Percentiles rank a stretch among this genome's conserved stretches.
phyloP scores from a whole-genome alignment of 257 asterid species.

The Phtheirospermum japonicum region DNA sequence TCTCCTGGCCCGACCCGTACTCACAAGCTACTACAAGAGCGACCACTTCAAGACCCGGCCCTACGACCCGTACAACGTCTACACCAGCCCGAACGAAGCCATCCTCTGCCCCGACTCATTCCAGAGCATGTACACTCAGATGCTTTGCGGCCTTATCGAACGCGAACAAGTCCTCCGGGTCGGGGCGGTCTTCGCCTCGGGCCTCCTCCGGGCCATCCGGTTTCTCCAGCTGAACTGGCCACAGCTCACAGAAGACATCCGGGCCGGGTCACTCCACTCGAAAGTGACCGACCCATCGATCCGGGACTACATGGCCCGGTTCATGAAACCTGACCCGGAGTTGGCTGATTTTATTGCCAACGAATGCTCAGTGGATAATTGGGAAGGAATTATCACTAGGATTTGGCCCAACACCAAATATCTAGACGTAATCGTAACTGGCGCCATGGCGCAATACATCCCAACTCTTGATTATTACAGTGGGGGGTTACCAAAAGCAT shows the following conservation, averaged over 20 bases:
- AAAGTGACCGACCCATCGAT: slow-evolving; percentile 51
- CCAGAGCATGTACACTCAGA: slow-evolving; percentile 97
- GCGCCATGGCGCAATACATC: slow-evolving; percentile 96
- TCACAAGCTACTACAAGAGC: slow-evolving; percentile 95
- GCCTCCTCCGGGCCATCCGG: slow-evolving; percentile 95
- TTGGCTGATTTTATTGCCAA: slow-evolving; percentile 51
- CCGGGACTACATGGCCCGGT: slow-evolving; percentile 44
- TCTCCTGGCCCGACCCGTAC: slow-evolving; percentile 88
- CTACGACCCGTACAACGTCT: slow-evolving; percentile 86
- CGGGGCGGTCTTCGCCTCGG: slow-evolving; percentile 95
- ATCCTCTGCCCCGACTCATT: slow-evolving; percentile 86
- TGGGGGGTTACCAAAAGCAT: slow-evolving; percentile 77
- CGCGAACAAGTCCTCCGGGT: slow-evolving; percentile 87
- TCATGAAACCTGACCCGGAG: slow-evolving; percentile 47
- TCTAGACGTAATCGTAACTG: slow-evolving; percentile 89
- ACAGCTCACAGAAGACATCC: slow-evolving; percentile 57
- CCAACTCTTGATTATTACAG: slow-evolving; percentile 89
- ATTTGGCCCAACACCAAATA: slow-evolving; percentile 93
- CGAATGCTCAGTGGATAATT: slow-evolving; percentile 58
- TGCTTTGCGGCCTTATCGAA: slow-evolving; percentile 91
- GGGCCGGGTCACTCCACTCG: slow-evolving; percentile 57
- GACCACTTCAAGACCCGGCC: slow-evolving; percentile 96
- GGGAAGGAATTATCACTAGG: slow-evolving; percentile 82
- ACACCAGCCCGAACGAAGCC: slow-evolving; percentile 94
- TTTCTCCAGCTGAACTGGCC: slow-evolving; percentile 85